phyloP scores from a whole-genome alignment of 208 protist species.

The Herpetomonas samuelpessoai region DNA sequence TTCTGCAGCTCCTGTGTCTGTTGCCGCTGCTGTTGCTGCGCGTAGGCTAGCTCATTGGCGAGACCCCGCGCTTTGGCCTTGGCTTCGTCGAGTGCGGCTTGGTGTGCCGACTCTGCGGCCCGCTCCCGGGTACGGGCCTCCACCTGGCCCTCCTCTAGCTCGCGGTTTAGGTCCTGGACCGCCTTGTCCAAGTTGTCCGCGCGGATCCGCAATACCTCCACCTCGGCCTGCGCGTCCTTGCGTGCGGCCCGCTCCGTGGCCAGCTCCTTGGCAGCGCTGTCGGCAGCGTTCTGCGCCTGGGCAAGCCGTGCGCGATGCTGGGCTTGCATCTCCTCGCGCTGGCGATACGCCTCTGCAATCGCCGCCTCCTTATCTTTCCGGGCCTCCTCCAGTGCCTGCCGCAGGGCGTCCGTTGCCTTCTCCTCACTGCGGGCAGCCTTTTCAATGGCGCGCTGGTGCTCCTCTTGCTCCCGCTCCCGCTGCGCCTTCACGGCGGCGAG shows the following conservation, averaged over 20 bases:
- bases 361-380: conserved; percentile 56
- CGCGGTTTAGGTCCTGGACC: conserved; percentile 29
- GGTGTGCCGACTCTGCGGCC: conserved; percentile 44
- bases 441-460: conserved; percentile 41
- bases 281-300: conserved; percentile 47
- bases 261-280: conserved; percentile 37
- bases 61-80: conserved; percentile 39
- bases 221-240: conserved; percentile 59
- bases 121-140: conserved; percentile 58
- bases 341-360: conserved; percentile 32
- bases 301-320: conserved; percentile 54
- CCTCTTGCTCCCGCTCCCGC: conserved; percentile 30
- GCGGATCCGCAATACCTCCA: conserved; percentile 45
- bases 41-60: conserved; percentile 38
- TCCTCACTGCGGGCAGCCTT: conserved; percentile 44
- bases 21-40: conserved; percentile 68
- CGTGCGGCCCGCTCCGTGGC: conserved; percentile 48
- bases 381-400: conserved; percentile 48
- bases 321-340: conserved; percentile 48
- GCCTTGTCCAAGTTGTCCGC: conserved; percentile 50
- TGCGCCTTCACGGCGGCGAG: conserved; percentile 28
- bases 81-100: conserved; percentile 48
- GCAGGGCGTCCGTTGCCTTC: conserved; percentile 42
- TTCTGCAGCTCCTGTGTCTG: conserved; percentile 44
- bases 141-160: conserved; percentile 50